These are phyloP conservation scores for Penicillium diatomitis DNA, from an alignment of 495 filamentous ascomycete species.

Conservation along the genomic window DNA sequence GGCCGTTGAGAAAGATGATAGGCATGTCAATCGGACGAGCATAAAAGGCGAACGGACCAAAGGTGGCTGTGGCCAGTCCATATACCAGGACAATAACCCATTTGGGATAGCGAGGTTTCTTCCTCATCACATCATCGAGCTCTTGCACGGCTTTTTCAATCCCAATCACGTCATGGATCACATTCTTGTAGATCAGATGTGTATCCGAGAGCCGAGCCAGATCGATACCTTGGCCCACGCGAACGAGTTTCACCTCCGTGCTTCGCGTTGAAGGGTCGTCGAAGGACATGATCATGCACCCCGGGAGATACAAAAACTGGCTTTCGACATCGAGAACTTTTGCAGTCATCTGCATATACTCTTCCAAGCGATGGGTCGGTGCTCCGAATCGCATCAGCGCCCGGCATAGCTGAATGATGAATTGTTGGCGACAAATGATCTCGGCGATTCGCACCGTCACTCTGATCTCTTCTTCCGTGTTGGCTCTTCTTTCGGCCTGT, in stretches of 20 bases:
- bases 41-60: conserved; percentile 80
- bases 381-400: conserved; percentile 75
- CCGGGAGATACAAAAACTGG: conserved; percentile 82
- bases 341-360: conserved; percentile 82
- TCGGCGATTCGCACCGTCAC: conserved; percentile 82
- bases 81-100: conserved; percentile 67
- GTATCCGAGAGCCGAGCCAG: conserved; percentile 71
- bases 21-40: conserved; percentile 79
- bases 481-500: conserved; percentile 11
- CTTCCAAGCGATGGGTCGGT: conserved; percentile 63
- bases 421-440: conserved; percentile 68
- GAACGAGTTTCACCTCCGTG: conserved; percentile 80
- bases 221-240: conserved; percentile 64
- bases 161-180: conserved; percentile 75
- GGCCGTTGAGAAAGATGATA: conserved; percentile 73
- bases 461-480: conserved; percentile 51
- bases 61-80: conserved; percentile 65
- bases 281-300: conserved; percentile 89
- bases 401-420: conserved; percentile 74
- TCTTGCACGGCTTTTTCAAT: conserved; percentile 70
- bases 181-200: conserved; percentile 83
- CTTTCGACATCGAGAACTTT: conserved; percentile 78
- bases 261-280: conserved; percentile 82
- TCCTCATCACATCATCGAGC: conserved; percentile 56
- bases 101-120: conserved; percentile 52